Conservation (phyloP, 306 rosid species). For the Lithocarpus polystachyus region DNA sequence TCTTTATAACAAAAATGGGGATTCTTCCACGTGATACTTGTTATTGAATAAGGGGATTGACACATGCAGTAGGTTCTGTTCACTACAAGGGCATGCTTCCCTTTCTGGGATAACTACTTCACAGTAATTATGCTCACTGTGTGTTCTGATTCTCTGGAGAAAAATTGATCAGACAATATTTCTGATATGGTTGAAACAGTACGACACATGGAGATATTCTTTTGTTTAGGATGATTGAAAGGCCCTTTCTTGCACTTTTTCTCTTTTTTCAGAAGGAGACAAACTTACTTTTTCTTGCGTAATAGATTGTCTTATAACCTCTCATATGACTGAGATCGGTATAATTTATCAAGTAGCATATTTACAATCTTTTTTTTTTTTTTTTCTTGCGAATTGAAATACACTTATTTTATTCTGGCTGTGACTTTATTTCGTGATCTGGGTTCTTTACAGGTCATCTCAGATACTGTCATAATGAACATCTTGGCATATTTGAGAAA, state of each 20-base stretch:
- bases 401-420: conserved; percentile 1
- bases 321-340: background rate
- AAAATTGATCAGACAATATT: background rate
- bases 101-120: background rate
- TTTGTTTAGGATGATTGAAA: background rate
- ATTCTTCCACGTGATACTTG: background rate
- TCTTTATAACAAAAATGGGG: background rate
- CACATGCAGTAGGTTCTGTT: too few relatives aligned
- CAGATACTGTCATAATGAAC: conserved; percentile 45
- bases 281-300: background rate
- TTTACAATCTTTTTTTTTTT: background rate
- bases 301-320: background rate
- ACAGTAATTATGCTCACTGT: background rate
- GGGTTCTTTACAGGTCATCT: conserved; percentile 56
- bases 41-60: too few relatives aligned
- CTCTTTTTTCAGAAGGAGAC: background rate
- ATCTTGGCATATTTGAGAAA: conserved; percentile 45
- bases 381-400: conserved; percentile 17
- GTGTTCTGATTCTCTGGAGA: background rate
- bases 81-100: background rate
- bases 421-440: conserved; percentile 17
- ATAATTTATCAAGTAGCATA: background rate
- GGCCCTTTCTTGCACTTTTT: background rate
- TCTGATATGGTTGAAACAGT: background rate
- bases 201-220: background rate